Base-by-base conservation (phyloP, 1,284 basidiomycete genomes). In the Marasmius oreades region DNA sequence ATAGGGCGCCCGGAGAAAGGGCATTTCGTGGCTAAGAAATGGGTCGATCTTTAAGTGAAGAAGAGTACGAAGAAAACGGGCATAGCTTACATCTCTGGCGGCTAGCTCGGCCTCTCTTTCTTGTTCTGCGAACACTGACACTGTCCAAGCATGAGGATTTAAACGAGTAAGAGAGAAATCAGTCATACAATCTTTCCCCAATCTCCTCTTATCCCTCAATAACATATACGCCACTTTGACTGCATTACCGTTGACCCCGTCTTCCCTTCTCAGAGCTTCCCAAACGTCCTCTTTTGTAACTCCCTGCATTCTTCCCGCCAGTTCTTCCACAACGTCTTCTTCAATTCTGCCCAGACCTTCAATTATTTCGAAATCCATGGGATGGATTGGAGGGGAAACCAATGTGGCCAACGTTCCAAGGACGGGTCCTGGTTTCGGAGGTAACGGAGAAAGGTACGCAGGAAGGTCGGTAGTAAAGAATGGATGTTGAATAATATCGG, bases 221-320 rank as follows among this genome's bases (percentile, higher is more conserved):
- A 98, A 79, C 82, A 96, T 88, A 70, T 98, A 99, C 0, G 96
- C 95, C 16, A 99, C 95, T 73, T 98, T 96, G 69, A 98, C 89
- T 57, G 94, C 91, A 67, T 98, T 97, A 43, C 96, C 95, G 62
- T 89, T 85, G 48, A 82, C 77, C 0, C 89, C 88, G 56, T 94
- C 92, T 47, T 94, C 88, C 60, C 87, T 77, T 63, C 88, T 79
- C 58, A 98, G 73, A 64, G 88, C 89, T 57, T 90, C 86, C 88
- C 92, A 92, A 5, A 98, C 83, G 63, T 95, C 91, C 1, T 92
- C 88, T 68, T 85, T 84, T 56, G 84, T 84, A 31, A 96, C 88
- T 0, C 86, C 90, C 0, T 83, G 73, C 75, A 98, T 89, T 63
- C 87, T 81, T 47, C 75, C 69, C 5, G 88, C 82, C 31, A 98